Percentiles rank a stretch among this genome's conserved stretches.
phyloP scores from a whole-genome alignment of 345 rosid genomes.

The Gossypium turneri region DNA sequence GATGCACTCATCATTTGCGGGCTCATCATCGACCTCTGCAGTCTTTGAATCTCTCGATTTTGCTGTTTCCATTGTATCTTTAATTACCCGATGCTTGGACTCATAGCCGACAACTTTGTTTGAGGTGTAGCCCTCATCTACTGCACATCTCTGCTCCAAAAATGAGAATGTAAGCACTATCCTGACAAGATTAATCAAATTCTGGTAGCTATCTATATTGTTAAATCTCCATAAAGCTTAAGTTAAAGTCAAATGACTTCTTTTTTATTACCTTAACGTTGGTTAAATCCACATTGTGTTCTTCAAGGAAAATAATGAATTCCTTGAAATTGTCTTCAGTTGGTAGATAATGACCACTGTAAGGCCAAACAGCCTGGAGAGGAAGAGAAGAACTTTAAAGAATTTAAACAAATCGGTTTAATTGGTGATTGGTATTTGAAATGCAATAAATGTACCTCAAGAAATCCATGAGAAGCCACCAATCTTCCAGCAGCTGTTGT shows the following conservation, averaged over 20 bases:
- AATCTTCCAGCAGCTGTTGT: constrained; percentile 64
- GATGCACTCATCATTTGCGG: background rate
- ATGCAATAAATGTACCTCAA: constrained; percentile 33
- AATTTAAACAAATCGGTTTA: background rate
- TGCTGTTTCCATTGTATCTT: background rate
- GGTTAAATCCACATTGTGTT: constrained; percentile 51
- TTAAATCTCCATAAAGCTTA: background rate
- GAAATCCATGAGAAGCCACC: constrained; percentile 50
- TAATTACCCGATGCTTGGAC: constrained; percentile 12
- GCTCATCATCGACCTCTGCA: background rate
- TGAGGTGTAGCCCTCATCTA: constrained; percentile 48
- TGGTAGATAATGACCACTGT: constrained; percentile 71
- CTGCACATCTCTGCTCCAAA: constrained; percentile 41
- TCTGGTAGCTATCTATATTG: background rate
- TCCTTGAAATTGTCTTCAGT: constrained; percentile 60
- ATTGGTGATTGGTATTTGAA: background rate
- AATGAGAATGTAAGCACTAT: background rate
- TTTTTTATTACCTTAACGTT: constrained; percentile 44
- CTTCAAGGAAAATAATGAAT: constrained; percentile 50
- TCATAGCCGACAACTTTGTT: constrained; percentile 23
- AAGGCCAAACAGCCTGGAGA: constrained; percentile 58
- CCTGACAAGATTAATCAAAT: background rate
- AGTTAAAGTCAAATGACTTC: background rate
- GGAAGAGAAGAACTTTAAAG: background rate
- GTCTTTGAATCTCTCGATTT: constrained; percentile 2